Evolutionary conservation across 345 rosid species (phyloP).

Genomic region (Aquilaria yunnanensis): DNA sequence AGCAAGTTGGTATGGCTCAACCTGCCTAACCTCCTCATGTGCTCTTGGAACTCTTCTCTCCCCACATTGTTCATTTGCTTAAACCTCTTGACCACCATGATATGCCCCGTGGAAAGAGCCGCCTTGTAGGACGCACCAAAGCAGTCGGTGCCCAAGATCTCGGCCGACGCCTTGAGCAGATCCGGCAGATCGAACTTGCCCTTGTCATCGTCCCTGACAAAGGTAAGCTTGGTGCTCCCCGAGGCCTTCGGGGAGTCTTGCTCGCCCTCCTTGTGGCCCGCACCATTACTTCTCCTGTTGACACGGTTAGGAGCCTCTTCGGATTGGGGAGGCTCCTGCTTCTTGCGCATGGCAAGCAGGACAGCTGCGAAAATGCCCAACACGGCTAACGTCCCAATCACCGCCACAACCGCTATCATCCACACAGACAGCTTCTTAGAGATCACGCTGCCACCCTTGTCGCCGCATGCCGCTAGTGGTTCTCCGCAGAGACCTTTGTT

Average conservation of each 20-base stretch:
- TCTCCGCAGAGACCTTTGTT: constrained; percentile 64
- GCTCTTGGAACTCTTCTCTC: constrained; percentile 74
- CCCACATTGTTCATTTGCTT: constrained; percentile 81
- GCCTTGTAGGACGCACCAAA: constrained; percentile 86
- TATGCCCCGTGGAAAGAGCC: constrained; percentile 27
- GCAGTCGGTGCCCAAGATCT: constrained; percentile 82
- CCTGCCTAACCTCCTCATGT: constrained; percentile 77
- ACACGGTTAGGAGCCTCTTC: constrained; percentile 39
- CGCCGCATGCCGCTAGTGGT: constrained; percentile 34
- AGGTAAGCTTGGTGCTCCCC: constrained; percentile 33
- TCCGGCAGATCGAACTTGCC: constrained; percentile 72
- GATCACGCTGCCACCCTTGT: background rate
- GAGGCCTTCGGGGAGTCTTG: constrained; percentile 29
- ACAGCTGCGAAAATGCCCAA: constrained; percentile 11
- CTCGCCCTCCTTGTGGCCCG: constrained; percentile 30
- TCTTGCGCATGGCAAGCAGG: constrained; percentile 15
- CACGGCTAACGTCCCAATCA: constrained; percentile 2
- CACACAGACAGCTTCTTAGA: constrained; percentile 8
- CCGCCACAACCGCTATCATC: constrained; percentile 9
- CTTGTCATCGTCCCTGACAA: constrained; percentile 52
- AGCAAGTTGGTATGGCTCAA: constrained; percentile 65
- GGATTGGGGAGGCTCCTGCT: constrained; percentile 10
- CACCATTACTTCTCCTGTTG: constrained; percentile 30
- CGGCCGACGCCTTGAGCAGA: constrained; percentile 80
- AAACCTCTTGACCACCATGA: constrained; percentile 86